These are phyloP conservation scores for Suillus placidus DNA, from an alignment of 768 basidiomycete genomes.

Conservation along the genomic window DNA sequence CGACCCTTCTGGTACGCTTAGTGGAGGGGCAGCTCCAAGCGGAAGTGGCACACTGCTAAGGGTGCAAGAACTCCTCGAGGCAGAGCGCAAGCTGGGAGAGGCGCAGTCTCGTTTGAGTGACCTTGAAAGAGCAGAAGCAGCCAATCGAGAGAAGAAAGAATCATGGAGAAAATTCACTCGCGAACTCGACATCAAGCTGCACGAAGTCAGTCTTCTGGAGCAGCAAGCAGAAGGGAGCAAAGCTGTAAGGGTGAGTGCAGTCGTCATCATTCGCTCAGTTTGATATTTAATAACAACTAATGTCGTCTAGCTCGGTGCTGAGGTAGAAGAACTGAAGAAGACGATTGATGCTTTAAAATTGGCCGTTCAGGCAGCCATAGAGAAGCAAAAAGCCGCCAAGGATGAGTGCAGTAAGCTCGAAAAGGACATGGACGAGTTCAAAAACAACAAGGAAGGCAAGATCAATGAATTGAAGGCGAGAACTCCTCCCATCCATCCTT, in stretches of 20 bases:
- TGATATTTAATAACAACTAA: neutral
- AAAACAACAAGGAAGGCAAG: conserved; percentile 98
- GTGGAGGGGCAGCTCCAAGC: conserved; percentile 85
- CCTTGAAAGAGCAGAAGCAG: conserved; percentile 58
- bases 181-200: conserved; percentile 87
- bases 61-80: conserved; percentile 78
- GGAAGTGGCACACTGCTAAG: conserved; percentile 74
- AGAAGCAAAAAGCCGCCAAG: conserved; percentile 76
- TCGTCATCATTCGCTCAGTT: neutral
- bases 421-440: conserved; percentile 98
- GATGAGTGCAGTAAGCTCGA: conserved; percentile 86
- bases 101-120: conserved; percentile 49
- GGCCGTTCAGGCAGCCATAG: conserved; percentile 64
- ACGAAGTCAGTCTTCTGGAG: conserved; percentile 79
- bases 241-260: conserved; percentile 72
- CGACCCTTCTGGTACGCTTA: conserved; percentile 92
- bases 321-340: conserved; percentile 74
- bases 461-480: conserved; percentile 88
- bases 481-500: neutral
- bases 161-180: conserved; percentile 60
- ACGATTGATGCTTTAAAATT: conserved; percentile 59
- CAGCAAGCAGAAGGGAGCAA: conserved; percentile 89
- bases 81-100: conserved; percentile 59
- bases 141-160: conserved; percentile 54
- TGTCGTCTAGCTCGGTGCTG: conserved; percentile 64